A percentile compares a stretch with the other conserved stretches of the same genome.
Evolutionary conservation across 805 yeast species (phyloP).

Genomic region (Saccharomycopsis sp.): DNA sequence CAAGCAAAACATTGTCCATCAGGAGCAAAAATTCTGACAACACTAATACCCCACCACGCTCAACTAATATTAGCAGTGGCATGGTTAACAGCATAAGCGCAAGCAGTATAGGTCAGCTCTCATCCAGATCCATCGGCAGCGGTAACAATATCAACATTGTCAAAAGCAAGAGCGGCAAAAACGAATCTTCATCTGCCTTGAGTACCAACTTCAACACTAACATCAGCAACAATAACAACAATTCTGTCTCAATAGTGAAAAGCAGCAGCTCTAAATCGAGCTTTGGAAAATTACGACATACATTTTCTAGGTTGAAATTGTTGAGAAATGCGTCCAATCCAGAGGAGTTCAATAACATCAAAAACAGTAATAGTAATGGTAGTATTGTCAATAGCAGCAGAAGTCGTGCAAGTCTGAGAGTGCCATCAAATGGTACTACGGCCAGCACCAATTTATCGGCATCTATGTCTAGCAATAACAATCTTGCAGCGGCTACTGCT

Average conservation of each 20-base stretch:
- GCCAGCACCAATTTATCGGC: not conserved
- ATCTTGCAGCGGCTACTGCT: not conserved
- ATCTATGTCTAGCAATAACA: not conserved
- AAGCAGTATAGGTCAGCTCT: not conserved
- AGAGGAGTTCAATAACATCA: not conserved
- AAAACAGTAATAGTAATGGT: not conserved
- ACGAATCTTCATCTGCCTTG: not conserved
- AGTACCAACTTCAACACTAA: not conserved
- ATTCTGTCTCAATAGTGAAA: not conserved
- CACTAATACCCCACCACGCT: not conserved
- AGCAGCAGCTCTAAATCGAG: constrained; percentile 10
- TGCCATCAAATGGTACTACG: constrained; percentile 2
- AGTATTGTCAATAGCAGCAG: not conserved
- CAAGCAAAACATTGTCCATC: constrained; percentile 20
- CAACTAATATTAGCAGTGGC: constrained; percentile 12
- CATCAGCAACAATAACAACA: not conserved
- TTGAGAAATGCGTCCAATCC: constrained; percentile 16
- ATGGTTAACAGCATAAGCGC: constrained; percentile 4
- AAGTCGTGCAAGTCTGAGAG: constrained; percentile 5
- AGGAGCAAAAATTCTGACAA: constrained; percentile 4
- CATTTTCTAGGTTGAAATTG: constrained; percentile 15
- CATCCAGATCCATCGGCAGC: not conserved
- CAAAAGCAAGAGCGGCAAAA: not conserved
- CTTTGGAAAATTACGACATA: constrained; percentile 18
- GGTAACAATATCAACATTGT: not conserved